These are phyloP conservation scores for Sarcodon aspratus DNA, from an alignment of 768 basidiomycete genomes.

Conservation along the genomic window DNA sequence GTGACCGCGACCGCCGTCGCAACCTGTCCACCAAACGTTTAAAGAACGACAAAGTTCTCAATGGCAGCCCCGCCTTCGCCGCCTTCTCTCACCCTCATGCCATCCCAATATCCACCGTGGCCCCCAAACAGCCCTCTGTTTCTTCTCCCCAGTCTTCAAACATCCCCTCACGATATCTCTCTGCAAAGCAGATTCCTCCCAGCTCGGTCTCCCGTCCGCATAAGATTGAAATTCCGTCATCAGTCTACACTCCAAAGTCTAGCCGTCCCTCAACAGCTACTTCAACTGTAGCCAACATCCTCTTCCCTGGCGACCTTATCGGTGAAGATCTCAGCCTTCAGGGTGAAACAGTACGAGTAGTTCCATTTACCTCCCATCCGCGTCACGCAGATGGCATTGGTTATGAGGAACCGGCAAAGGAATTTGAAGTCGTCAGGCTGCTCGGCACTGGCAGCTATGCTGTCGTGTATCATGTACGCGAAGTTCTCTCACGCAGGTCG, in stretches of 20 bases:
- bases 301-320: slow-evolving; percentile 63
- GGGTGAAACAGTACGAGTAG: slow-evolving; percentile 52
- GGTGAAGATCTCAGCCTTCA: slow-evolving; percentile 57
- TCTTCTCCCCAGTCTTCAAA: slow-evolving; percentile 21
- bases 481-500: slow-evolving; percentile 33
- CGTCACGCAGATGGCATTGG: slow-evolving; percentile 23
- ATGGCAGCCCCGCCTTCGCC: slow-evolving; percentile 8
- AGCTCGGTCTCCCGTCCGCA: slow-evolving; percentile 3
- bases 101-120: slow-evolving; percentile 19
- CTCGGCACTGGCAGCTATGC: slow-evolving; percentile 89
- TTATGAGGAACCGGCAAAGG: slow-evolving; percentile 30
- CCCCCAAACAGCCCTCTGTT: slow-evolving; percentile 18
- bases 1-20: slow-evolving; percentile 3
- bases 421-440: slow-evolving; percentile 77
- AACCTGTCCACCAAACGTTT: slow-evolving; percentile 5
- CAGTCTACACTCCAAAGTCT: background rate
- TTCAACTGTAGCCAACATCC: slow-evolving; percentile 44
- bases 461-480: slow-evolving; percentile 85
- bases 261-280: slow-evolving; percentile 19
- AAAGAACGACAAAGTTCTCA: slow-evolving; percentile 10
- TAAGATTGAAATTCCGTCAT: no score
- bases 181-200: slow-evolving; percentile 11
- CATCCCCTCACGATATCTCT: slow-evolving; percentile 19
- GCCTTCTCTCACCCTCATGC: slow-evolving; percentile 10
- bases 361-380: slow-evolving; percentile 31